Evolutionary conservation across 2,329 filamentous ascomycete genomes (phyloP).

Genomic region (Colletotrichum plurivorum): DNA sequence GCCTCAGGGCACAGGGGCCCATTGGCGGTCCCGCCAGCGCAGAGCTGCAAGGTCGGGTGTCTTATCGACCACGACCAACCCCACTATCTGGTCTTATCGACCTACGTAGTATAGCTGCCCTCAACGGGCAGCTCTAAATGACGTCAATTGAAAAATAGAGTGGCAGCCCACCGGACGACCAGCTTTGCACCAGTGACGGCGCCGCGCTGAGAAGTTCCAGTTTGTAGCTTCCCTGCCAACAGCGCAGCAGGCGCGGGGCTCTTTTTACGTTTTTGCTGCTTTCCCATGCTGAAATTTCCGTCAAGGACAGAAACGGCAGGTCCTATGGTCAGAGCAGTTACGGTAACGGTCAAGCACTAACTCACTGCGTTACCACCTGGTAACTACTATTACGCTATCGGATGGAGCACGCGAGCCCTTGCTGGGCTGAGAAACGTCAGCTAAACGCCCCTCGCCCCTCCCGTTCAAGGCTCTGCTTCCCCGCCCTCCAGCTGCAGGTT

Average conservation of each 20-base stretch:
- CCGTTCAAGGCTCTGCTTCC: background rate
- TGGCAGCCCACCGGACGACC: constrained; percentile 11
- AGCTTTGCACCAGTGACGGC: constrained; percentile 19
- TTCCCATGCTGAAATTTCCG: background rate
- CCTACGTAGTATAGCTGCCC: background rate
- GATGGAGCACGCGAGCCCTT: constrained; percentile 32
- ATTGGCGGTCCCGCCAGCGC: background rate
- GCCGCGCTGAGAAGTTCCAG: constrained; percentile 14
- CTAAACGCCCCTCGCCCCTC: constrained; percentile 7
- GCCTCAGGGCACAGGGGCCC: background rate
- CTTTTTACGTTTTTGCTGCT: constrained; percentile 18
- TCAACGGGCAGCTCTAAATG: background rate
- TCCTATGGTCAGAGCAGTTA: background rate
- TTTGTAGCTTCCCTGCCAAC: constrained; percentile 12
- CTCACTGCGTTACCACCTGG: no score
- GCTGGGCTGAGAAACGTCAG: constrained; percentile 11
- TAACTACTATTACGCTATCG: no score
- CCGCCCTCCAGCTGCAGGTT: no score
- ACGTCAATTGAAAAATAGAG: constrained; percentile 33
- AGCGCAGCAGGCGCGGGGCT: constrained; percentile 23
- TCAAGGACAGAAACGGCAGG: background rate
- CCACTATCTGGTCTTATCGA: background rate
- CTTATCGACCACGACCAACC: background rate
- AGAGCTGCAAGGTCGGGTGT: background rate
- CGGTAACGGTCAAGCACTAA: no score